Evolutionary conservation across 1,284 basidiomycete species (phyloP), one percentile per base, ranked within the genome.

Genomic region (Coniferiporia weirii): DNA sequence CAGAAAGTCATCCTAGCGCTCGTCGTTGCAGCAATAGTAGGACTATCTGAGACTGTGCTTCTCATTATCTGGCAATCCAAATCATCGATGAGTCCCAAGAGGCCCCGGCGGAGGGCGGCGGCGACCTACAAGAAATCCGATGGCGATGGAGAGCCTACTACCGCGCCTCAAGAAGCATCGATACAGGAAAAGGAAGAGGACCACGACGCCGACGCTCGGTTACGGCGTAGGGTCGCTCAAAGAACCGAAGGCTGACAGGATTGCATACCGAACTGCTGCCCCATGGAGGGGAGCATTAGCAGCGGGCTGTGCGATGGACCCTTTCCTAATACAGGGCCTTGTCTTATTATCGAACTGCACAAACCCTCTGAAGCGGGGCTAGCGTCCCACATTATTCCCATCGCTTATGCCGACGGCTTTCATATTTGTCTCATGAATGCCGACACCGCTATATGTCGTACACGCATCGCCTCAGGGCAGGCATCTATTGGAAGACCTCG

Each of bases 11-110:
- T 90, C 15, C 74, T 85, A 57, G 78, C 85, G 4, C 70, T 90
- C 35, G 73, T 78, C 52, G 80, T 79, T 12, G 83, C 85, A 1
- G 73, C 81, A 7, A 67, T 83, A 13, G 84, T 91, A 27, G 88
- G 87, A 2, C 68, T 81, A 4, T 76, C 89, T 13, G 89, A 91
- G 68, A 79, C 77, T 27, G 73, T 81, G 0, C 74, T 91, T 6
- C 91, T 84, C 70, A 73, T 88, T 60, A 86, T 91, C 35, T 91
- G 86, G 86, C 76, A 83, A 60, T 79, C 81, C 34, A 75, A 79
- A 50, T 19, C 13, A 73, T 52, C 57, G 22, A 75, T 40, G 65
- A 70, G 20, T 54, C 67, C 10, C 57, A 65, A n/a, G 55, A 61
- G 8, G 63, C 56, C 65, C 43, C 56, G 64, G 32, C 65, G 50